Percentiles rank a stretch among this genome's conserved stretches.
phyloP scores from a whole-genome alignment of 2,329 filamentous ascomycete species.

The Phyllosticta capitalensis region DNA sequence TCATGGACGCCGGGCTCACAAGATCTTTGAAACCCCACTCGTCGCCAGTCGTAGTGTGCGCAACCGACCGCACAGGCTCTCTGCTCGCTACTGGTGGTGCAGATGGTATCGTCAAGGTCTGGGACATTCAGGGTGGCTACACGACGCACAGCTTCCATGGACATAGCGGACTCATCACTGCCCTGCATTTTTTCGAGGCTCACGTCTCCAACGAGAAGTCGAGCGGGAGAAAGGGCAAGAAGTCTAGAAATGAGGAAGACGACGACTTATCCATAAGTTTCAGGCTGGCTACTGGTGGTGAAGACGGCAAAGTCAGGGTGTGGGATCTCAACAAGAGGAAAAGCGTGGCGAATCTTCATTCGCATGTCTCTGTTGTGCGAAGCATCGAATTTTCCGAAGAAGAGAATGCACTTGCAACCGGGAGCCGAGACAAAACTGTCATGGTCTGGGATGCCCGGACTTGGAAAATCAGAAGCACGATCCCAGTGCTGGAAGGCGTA shows the following conservation, averaged over 20 bases:
- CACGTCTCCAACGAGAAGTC: slow-evolving; percentile 32
- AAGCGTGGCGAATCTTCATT: slow-evolving; percentile 69
- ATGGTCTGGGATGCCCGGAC: slow-evolving; percentile 82
- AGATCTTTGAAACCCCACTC: slow-evolving; percentile 82
- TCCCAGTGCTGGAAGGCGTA: slow-evolving; percentile 76
- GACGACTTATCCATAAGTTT: slow-evolving; percentile 51
- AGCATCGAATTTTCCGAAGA: slow-evolving; percentile 69
- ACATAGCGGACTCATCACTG: slow-evolving; percentile 83
- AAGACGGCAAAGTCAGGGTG: slow-evolving; percentile 84
- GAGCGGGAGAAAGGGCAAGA: slow-evolving; percentile 23
- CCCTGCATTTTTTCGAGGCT: slow-evolving; percentile 82
- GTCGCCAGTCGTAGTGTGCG: slow-evolving; percentile 78
- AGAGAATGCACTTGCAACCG: slow-evolving; percentile 70
- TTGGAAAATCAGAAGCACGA: slow-evolving; percentile 74
- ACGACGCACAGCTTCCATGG: slow-evolving; percentile 93
- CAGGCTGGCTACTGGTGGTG: slow-evolving; percentile 78
- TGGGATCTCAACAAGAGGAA: slow-evolving; percentile 86
- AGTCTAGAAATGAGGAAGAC: slow-evolving; percentile 32
- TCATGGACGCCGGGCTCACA: slow-evolving; percentile 57
- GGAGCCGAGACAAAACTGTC: slow-evolving; percentile 84
- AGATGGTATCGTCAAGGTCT: slow-evolving; percentile 90
- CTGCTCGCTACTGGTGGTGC: slow-evolving; percentile 86
- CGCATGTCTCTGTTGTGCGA: slow-evolving; percentile 91
- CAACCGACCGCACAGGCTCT: slow-evolving; percentile 79
- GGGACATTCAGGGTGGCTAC: slow-evolving; percentile 86